A percentile compares a stretch with the other conserved stretches of the same genome.
These are phyloP conservation scores for Suhomyces kilbournensis DNA, from an alignment of 805 yeast genomes.

Conservation along the genomic window DNA sequence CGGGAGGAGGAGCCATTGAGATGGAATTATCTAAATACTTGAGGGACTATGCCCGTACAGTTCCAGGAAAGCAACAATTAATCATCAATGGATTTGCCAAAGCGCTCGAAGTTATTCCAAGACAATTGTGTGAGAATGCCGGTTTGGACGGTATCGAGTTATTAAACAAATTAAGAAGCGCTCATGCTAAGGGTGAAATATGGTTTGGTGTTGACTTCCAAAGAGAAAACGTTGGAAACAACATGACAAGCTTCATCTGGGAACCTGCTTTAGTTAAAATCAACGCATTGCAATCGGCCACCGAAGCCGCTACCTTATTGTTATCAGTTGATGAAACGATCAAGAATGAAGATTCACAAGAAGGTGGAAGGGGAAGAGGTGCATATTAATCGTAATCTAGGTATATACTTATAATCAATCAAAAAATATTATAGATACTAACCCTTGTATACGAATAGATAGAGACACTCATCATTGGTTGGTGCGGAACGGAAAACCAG, in stretches of 20 bases:
- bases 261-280: slow-evolving; percentile 94
- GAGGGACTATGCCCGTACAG: slow-evolving; percentile 80
- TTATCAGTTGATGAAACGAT: slow-evolving; percentile 96
- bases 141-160: slow-evolving; percentile 97
- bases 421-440: not conserved
- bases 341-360: slow-evolving; percentile 55
- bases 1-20: slow-evolving; percentile 99
- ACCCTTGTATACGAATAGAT: not conserved
- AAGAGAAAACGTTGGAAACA: slow-evolving; percentile 77
- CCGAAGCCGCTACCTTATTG: slow-evolving; percentile 93
- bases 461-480: not conserved
- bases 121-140: slow-evolving; percentile 98
- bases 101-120: slow-evolving; percentile 92
- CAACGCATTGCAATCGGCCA: slow-evolving; percentile 92
- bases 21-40: slow-evolving; percentile 91
- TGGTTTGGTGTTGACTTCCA: slow-evolving; percentile 95
- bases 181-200: slow-evolving; percentile 87
- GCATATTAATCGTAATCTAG: slow-evolving; percentile 32
- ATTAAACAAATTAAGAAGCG: slow-evolving; percentile 84
- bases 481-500: not conserved
- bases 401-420: not conserved
- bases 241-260: slow-evolving; percentile 88
- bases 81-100: slow-evolving; percentile 90
- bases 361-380: slow-evolving; percentile 64
- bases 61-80: slow-evolving; percentile 95